Conservation (phyloP, 805 yeast species). For the Myxozyma monticola region DNA sequence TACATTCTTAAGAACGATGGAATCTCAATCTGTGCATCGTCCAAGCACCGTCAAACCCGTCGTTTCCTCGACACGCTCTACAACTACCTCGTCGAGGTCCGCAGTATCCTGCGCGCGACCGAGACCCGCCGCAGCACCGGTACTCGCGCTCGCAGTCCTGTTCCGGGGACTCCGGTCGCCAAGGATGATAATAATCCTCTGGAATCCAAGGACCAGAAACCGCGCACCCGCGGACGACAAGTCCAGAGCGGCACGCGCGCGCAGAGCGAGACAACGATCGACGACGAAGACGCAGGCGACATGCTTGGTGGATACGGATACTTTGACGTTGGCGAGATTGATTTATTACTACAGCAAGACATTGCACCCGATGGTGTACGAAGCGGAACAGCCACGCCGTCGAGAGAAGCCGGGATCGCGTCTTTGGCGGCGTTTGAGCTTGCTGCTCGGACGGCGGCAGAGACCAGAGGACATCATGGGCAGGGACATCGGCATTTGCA, state of each 20-base stretch:
- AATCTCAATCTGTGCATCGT: constrained; percentile 76
- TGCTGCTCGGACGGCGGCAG: background rate
- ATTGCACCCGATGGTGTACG: constrained; percentile 38
- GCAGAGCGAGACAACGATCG: constrained; percentile 10
- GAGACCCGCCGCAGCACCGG: constrained; percentile 26
- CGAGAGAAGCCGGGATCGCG: background rate
- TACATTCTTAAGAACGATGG: constrained; percentile 81
- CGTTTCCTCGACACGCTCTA: constrained; percentile 71
- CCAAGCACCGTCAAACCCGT: constrained; percentile 84
- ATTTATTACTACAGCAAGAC: constrained; percentile 55
- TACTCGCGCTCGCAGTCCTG: constrained; percentile 30
- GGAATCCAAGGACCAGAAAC: too few species aligned
- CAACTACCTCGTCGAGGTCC: constrained; percentile 60
- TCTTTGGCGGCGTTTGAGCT: background rate
- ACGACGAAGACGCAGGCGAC: constrained; percentile 40
- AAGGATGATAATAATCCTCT: background rate
- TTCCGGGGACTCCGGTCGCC: constrained; percentile 22
- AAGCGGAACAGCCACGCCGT: constrained; percentile 8
- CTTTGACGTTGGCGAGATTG: constrained; percentile 72
- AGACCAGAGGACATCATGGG: background rate
- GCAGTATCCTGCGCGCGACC: constrained; percentile 43
- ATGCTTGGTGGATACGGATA: constrained; percentile 84
- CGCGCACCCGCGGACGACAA: constrained; percentile 16
- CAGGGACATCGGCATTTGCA: constrained; percentile 1
- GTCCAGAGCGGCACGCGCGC: constrained; percentile 18